A percentile compares a stretch with the other conserved stretches of the same genome.
phyloP scores from a whole-genome alignment of 805 yeast genomes.

The Ogataea neopini region DNA sequence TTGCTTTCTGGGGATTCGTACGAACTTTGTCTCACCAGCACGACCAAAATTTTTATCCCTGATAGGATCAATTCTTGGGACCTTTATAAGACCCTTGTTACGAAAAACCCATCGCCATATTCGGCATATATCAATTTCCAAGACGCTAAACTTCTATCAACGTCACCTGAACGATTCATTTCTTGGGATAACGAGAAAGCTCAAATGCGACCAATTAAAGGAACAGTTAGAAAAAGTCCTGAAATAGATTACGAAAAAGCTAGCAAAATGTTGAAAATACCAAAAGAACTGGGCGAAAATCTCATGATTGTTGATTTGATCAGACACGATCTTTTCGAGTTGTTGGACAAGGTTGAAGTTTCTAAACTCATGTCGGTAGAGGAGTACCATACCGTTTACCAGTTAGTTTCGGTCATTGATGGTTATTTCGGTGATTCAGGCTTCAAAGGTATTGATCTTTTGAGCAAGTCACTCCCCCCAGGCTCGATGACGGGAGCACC shows the following conservation, averaged over 20 bases:
- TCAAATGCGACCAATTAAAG: conserved; percentile 93
- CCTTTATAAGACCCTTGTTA: conserved; percentile 69
- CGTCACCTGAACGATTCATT: conserved; percentile 93
- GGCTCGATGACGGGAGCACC: conserved; percentile 99
- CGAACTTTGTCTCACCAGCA: conserved; percentile 87
- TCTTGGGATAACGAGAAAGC: conserved; percentile 67
- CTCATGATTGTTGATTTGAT: conserved; percentile 96
- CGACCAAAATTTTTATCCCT: conserved; percentile 60
- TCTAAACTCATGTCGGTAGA: conserved; percentile 86
- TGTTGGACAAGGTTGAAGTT: conserved; percentile 66
- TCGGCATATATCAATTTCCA: conserved; percentile 75
- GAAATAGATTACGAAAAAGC: conserved; percentile 61
- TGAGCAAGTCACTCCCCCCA: conserved; percentile 84
- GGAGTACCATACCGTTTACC: conserved; percentile 88
- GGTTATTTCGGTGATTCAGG: conserved; percentile 48
- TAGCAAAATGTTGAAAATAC: conserved; percentile 63
- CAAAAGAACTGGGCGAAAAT: conserved; percentile 94
- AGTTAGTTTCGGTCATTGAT: conserved; percentile 83
- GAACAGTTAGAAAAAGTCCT: conserved; percentile 76
- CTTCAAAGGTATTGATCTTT: conserved; percentile 74
- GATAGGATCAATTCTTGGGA: conserved; percentile 64
- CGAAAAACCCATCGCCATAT: conserved; percentile 89
- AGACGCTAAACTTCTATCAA: conserved; percentile 67
- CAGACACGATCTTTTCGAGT: conserved; percentile 81
- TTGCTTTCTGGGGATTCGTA: conserved; percentile 85